These are phyloP conservation scores for Zoysia matrella DNA, from an alignment of 202 grass and related monocot genomes.

Conservation along the genomic window DNA sequence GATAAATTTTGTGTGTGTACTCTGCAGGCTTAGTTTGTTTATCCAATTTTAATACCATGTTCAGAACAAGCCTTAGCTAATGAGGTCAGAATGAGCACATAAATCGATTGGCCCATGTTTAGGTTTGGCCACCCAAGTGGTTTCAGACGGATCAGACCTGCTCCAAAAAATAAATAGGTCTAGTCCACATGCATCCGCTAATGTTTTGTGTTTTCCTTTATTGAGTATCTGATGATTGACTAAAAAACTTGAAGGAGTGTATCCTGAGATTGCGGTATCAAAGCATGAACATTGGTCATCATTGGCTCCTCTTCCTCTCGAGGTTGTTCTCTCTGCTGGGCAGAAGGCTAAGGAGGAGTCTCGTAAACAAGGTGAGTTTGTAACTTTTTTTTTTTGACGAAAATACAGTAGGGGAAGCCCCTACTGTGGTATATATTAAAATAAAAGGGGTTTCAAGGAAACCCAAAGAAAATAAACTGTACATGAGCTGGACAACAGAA, in stretches of 20 bases:
- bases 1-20: neutral
- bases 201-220: conserved; percentile 25
- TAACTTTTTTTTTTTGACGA: neutral
- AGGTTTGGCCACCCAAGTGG: conserved; percentile 15
- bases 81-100: neutral
- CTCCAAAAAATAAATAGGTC: conserved; percentile 18
- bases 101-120: conserved; percentile 10
- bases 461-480: too few relatives aligned
- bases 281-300: conserved; percentile 99
- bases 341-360: conserved; percentile 95
- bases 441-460: too few relatives aligned
- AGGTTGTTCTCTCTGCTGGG: conserved; percentile 94
- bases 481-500: too few relatives aligned
- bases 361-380: conserved; percentile 64
- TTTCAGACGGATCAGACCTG: neutral
- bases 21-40: conserved; percentile 20
- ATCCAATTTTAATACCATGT: conserved; percentile 28
- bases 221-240: conserved; percentile 19
- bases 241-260: conserved; percentile 57
- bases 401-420: too few relatives aligned
- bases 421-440: too few relatives aligned
- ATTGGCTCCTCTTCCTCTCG: conserved; percentile 95
- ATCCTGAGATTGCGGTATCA: conserved; percentile 89
- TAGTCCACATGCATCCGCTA: conserved; percentile 17
- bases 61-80: conserved; percentile 1